Conservation (phyloP, 2,329 filamentous ascomycete species). For the Pyricularia pennisetigena region DNA sequence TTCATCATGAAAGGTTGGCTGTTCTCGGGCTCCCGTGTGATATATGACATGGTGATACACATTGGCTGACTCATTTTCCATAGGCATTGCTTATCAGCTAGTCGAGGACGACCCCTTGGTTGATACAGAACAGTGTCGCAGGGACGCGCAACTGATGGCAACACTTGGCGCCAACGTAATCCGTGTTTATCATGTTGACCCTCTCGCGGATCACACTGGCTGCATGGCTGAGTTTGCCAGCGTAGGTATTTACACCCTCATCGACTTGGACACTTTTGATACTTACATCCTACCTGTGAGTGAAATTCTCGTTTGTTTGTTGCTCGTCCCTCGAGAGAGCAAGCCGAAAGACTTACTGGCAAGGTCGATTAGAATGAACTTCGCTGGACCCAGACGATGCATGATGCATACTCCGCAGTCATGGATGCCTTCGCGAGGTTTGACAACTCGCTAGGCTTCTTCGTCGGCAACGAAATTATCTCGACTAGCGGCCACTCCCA, state of each 20-base stretch:
- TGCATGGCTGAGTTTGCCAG: slow-evolving; percentile 77
- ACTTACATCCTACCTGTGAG: slow-evolving; percentile 57
- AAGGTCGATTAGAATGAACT: slow-evolving; percentile 32
- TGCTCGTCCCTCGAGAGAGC: background rate
- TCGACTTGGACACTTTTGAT: slow-evolving; percentile 70
- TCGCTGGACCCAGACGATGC: slow-evolving; percentile 64
- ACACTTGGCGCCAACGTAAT: slow-evolving; percentile 74
- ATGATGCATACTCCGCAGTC: slow-evolving; percentile 56
- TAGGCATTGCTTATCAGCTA: slow-evolving; percentile 66
- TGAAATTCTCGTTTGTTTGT: slow-evolving; percentile 6
- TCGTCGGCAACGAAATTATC: slow-evolving; percentile 83
- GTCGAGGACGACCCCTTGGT: slow-evolving; percentile 62
- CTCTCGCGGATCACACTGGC: slow-evolving; percentile 57
- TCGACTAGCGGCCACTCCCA: slow-evolving; percentile 46
- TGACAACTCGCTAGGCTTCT: slow-evolving; percentile 74
- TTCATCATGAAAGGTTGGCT: slow-evolving; percentile 71
- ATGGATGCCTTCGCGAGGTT: slow-evolving; percentile 70
- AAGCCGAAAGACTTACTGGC: slow-evolving; percentile 8
- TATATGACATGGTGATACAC: background rate
- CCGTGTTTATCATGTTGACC: slow-evolving; percentile 80
- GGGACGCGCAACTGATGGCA: slow-evolving; percentile 70
- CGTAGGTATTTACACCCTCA: slow-evolving; percentile 72
- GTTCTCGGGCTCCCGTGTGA: background rate
- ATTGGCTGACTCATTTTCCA: background rate
- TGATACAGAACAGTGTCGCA: slow-evolving; percentile 64